Conservation (phyloP, 805 yeast species). For the Wickerhamomyces alni region DNA sequence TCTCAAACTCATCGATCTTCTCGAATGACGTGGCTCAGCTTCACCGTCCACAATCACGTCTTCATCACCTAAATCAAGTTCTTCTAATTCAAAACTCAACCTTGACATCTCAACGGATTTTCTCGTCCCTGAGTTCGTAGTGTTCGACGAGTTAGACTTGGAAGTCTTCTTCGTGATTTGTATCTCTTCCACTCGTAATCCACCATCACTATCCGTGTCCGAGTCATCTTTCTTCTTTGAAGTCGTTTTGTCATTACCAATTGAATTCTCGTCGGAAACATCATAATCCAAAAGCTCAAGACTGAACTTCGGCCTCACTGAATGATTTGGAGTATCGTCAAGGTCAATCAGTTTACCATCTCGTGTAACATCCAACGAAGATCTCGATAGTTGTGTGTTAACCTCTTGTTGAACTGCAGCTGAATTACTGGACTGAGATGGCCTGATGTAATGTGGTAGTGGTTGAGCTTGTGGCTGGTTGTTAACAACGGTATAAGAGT, state of each 20-base stretch:
- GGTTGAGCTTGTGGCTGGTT: neutral
- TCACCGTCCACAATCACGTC: neutral
- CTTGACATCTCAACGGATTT: neutral
- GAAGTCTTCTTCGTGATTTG: neutral
- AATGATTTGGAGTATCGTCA: constrained; percentile 6
- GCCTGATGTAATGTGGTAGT: neutral
- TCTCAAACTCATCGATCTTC: neutral
- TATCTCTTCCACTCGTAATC: neutral
- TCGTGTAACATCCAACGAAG: too few relatives aligned
- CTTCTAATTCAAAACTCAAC: neutral
- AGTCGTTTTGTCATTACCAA: neutral
- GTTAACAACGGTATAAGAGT: neutral
- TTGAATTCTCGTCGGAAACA: constrained; percentile 1
- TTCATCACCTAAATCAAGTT: neutral
- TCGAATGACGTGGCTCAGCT: neutral
- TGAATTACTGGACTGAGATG: neutral
- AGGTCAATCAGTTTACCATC: constrained; percentile 16
- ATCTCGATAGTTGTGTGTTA: constrained; percentile 1
- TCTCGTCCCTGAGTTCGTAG: neutral
- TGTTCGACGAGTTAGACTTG: neutral
- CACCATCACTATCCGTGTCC: constrained; percentile 1
- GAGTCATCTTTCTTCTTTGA: neutral
- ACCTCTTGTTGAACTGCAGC: neutral
- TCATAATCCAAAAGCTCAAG: constrained; percentile 16
- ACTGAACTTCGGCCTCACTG: constrained; percentile 13